Base-by-base conservation (phyloP, 1,139 yeast genomes). In the Saccharomyces hybrid region DNA sequence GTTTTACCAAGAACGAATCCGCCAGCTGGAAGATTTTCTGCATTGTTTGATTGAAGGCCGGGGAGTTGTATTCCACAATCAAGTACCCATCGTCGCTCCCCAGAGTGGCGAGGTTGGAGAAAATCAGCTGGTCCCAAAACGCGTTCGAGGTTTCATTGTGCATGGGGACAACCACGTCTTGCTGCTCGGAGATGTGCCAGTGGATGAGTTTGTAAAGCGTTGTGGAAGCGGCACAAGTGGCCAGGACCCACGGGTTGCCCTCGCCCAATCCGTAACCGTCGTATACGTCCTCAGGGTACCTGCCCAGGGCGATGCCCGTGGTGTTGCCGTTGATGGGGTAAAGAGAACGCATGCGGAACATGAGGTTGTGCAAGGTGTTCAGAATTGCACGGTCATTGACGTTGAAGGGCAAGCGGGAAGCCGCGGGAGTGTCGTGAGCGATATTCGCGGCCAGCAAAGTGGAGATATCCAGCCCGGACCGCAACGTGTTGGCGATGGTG, bases 171-270 rank as follows among this genome's bases (percentile, higher is more conserved):
- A 66, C 52, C 52, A 74, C 61, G 57, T 76, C 78, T 30, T 71
- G 64, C 34, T 67, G 58, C n/a, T 62, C 54, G 7, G 60, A 59
- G 57, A 70, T 69, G 49, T 74, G 66, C 50, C 70, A 71, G 57
- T 63, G 67, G 51, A 73, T 71, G 57, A 70, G 65, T 60, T 71
- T 76, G 68, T 72, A 77, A 41, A 74, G 60, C 46, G 72, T 54
- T 55, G 72, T 71, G 1, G 95, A 79, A 1, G 93, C 91, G 2
- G 93, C 77, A 0, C 93, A 82, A 0, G 97, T 91, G 26, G 95
- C 78, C 56, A 91, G 79, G 67, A 91, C 91, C 99, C 98, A 91
- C 2, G 99, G 98, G 65, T 91, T 93, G 2, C 97, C 98, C 61
- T 83, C 86, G 14, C 86, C 77, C 0, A 79, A 75, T 0, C 83